A percentile compares a stretch with the other conserved stretches of the same genome.
Evolutionary conservation across 495 filamentous ascomycete species (phyloP).

Genomic region (Penicillium samsonianum): DNA sequence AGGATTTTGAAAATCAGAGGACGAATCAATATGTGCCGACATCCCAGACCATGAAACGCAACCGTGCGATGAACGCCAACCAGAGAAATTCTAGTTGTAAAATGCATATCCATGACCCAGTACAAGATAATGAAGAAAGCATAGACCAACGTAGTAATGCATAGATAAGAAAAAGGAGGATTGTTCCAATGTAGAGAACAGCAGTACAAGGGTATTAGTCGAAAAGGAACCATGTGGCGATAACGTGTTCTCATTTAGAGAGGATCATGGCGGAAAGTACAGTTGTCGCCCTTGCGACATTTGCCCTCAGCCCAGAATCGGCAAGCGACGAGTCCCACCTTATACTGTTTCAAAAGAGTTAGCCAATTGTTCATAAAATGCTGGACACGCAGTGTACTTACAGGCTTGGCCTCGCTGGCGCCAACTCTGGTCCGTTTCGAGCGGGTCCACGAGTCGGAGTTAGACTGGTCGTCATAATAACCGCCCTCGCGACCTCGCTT

Average conservation of each 20-base stretch:
- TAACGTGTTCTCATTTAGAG: neutral
- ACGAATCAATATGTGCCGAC: conserved; percentile 6
- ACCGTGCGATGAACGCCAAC: conserved; percentile 12
- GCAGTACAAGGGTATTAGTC: conserved; percentile 14
- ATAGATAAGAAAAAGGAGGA: conserved; percentile 3
- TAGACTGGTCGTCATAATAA: conserved; percentile 33
- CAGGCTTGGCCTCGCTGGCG: conserved; percentile 38
- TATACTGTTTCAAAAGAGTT: conserved; percentile 32
- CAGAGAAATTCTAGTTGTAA: conserved; percentile 12
- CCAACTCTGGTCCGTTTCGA: conserved; percentile 36
- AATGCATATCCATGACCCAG: conserved; percentile 11
- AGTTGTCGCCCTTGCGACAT: conserved; percentile 82
- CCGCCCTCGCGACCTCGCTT: conserved; percentile 44
- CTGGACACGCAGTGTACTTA: conserved; percentile 18
- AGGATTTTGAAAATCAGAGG: neutral
- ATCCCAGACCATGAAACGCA: conserved; percentile 8
- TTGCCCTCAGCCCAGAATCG: conserved; percentile 76
- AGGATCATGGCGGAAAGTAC: conserved; percentile 72
- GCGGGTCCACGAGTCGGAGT: conserved; percentile 31
- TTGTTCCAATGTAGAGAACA: neutral
- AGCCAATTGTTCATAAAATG: conserved; percentile 14
- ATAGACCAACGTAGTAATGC: conserved; percentile 7
- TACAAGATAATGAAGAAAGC: neutral
- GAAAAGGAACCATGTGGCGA: conserved; percentile 3
- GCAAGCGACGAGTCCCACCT: conserved; percentile 58